These are phyloP conservation scores for Rutstroemia sp. DNA, from an alignment of 2,329 filamentous ascomycete species.

Conservation along the genomic window DNA sequence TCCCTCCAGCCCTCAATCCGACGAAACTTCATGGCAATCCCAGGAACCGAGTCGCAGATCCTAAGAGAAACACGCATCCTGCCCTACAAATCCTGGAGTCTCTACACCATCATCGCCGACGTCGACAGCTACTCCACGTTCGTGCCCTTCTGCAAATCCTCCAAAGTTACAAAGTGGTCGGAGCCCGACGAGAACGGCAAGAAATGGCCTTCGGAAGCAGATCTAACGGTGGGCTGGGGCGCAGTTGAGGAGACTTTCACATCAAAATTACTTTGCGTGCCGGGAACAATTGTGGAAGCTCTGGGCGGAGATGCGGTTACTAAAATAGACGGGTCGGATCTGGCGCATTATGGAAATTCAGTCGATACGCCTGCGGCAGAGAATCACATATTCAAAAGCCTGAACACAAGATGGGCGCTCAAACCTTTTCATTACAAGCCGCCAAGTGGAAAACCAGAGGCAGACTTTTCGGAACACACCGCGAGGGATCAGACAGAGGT, in stretches of 20 bases:
- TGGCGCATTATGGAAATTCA: slow-evolving; percentile 35
- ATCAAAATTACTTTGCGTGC: slow-evolving; percentile 70
- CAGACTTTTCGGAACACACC: slow-evolving; percentile 19
- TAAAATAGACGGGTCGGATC: slow-evolving; percentile 33
- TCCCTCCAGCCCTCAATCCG: slow-evolving; percentile 21
- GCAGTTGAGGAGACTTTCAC: slow-evolving; percentile 78
- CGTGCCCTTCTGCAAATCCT: slow-evolving; percentile 82
- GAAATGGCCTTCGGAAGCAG: slow-evolving; percentile 65
- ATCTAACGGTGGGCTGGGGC: slow-evolving; percentile 79
- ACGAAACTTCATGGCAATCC: slow-evolving; percentile 36
- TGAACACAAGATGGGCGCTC: slow-evolving; percentile 65
- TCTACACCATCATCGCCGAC: slow-evolving; percentile 85
- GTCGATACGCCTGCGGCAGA: slow-evolving; percentile 33
- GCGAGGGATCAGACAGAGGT: slow-evolving; percentile 59
- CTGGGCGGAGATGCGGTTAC: slow-evolving; percentile 52
- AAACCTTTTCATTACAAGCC: slow-evolving; percentile 41
- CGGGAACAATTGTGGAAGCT: slow-evolving; percentile 67
- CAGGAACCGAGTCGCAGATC: slow-evolving; percentile 43
- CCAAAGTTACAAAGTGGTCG: slow-evolving; percentile 71
- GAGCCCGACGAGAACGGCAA: slow-evolving; percentile 38
- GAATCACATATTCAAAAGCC: slow-evolving; percentile 54
- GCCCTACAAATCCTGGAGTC: slow-evolving; percentile 59
- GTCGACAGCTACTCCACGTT: slow-evolving; percentile 78
- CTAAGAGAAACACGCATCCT: slow-evolving; percentile 70
- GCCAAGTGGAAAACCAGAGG: slow-evolving; percentile 31